These are phyloP conservation scores for Clarireedia monteithiana DNA, from an alignment of 2,329 filamentous ascomycete species.

Conservation along the genomic window DNA sequence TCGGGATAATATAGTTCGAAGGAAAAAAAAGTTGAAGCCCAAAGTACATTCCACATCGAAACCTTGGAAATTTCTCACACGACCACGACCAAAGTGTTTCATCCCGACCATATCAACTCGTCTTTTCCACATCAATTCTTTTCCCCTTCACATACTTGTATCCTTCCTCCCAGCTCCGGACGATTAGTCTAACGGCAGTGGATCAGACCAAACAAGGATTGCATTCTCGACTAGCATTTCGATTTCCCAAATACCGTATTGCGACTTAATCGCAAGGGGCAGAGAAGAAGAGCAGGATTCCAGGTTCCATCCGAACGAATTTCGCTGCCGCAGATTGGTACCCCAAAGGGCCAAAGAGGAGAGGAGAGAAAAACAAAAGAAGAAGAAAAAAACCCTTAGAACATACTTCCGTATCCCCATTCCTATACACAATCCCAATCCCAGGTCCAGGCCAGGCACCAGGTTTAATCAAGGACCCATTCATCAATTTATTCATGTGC, in stretches of 20 bases:
- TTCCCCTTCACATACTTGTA: background rate
- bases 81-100: constrained; percentile 2
- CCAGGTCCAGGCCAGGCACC: too few relatives aligned
- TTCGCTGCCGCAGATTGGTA: background rate
- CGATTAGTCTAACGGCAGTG: background rate
- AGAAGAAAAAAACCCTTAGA: too few relatives aligned
- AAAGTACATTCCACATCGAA: constrained; percentile 1
- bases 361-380: too few relatives aligned
- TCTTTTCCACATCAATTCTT: background rate
- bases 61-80: background rate
- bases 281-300: background rate
- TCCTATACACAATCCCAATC: too few relatives aligned
- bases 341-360: too few relatives aligned
- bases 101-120: background rate
- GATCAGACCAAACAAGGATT: constrained; percentile 2
- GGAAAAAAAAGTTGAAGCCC: too few relatives aligned
- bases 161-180: background rate
- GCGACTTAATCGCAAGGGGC: background rate
- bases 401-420: too few relatives aligned
- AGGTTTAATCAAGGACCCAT: background rate
- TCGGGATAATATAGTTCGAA: too few relatives aligned
- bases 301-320: background rate
- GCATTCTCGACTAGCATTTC: background rate
- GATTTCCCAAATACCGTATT: background rate
- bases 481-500: background rate